phyloP scores from a whole-genome alignment of 768 basidiomycete species.

The Rhodotorula kratochvilovae region DNA sequence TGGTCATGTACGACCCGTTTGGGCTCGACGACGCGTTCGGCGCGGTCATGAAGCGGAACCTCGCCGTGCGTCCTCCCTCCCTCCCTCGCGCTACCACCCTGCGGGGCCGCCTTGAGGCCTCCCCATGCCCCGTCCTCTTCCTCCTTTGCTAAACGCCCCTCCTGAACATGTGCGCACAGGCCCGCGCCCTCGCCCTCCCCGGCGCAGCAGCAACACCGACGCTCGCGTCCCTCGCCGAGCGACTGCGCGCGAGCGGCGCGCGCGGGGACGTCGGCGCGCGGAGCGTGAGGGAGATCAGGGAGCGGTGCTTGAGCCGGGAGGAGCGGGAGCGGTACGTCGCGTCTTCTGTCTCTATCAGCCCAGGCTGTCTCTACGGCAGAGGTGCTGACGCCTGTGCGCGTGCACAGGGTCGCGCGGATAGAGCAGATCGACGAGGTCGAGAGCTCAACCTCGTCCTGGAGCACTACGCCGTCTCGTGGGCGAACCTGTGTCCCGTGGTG shows the following conservation, averaged over 20 bases:
- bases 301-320: slow-evolving; percentile 38
- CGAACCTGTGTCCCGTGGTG: slow-evolving; percentile 42
- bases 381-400: too few relatives aligned
- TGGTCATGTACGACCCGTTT: slow-evolving; percentile 87
- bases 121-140: too few relatives aligned
- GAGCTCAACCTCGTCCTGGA: slow-evolving; percentile 82
- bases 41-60: slow-evolving; percentile 82
- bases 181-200: slow-evolving; percentile 67
- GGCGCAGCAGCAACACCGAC: slow-evolving; percentile 65
- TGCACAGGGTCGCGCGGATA: slow-evolving; percentile 63
- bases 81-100: neutral
- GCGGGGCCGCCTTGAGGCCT: neutral
- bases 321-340: slow-evolving; percentile 2
- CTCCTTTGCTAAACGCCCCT: neutral
- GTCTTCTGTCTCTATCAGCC: neutral
- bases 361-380: too few relatives aligned
- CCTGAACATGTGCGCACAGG: slow-evolving; percentile 52
- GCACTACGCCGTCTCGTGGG: slow-evolving; percentile 89
- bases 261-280: slow-evolving; percentile 54
- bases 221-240: slow-evolving; percentile 55
- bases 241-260: slow-evolving; percentile 66
- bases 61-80: slow-evolving; percentile 55
- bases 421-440: slow-evolving; percentile 88
- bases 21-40: slow-evolving; percentile 82
- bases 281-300: slow-evolving; percentile 67